A percentile compares a stretch with the other conserved stretches of the same genome.
Evolutionary conservation across 805 yeast species (phyloP).

Genomic region (Pichia cabralensis): DNA sequence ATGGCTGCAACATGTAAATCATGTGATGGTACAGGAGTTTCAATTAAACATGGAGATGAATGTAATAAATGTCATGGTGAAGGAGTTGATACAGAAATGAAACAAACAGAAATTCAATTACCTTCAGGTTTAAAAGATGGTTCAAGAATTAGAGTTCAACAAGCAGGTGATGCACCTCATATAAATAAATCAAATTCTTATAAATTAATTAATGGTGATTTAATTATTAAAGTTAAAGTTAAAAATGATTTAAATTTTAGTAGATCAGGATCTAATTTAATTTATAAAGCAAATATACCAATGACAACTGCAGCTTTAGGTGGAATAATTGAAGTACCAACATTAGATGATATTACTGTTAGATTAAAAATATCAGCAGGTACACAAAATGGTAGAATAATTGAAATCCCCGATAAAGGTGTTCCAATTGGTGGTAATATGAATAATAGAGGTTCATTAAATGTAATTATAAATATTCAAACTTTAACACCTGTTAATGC

Average conservation of each 20-base stretch:
- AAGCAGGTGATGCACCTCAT: conserved; percentile 86
- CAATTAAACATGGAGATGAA: conserved; percentile 52
- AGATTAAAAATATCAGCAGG: conserved; percentile 79
- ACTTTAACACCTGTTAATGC: conserved; percentile 69
- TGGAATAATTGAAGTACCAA: conserved; percentile 84
- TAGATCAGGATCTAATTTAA: conserved; percentile 56
- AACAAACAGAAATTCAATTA: conserved; percentile 69
- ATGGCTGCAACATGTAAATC: conserved; percentile 87
- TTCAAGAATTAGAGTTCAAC: conserved; percentile 69
- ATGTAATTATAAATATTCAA: conserved; percentile 60
- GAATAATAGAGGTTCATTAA: conserved; percentile 61
- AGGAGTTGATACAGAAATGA: conserved; percentile 63
- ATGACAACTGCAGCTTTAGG: conserved; percentile 97
- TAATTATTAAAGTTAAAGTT: conserved; percentile 73
- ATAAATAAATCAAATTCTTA: conserved; percentile 65
- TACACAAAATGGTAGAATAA: conserved; percentile 63
- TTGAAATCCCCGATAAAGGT: conserved; percentile 80
- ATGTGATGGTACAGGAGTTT: conserved; percentile 86
- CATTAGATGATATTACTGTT: conserved; percentile 62
- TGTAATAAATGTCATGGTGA: conserved; percentile 82
- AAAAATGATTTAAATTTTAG: conserved; percentile 62
- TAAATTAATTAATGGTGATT: conserved; percentile 71
- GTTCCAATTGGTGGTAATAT: conserved; percentile 49
- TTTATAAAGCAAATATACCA: conserved; percentile 59
- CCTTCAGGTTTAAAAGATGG: conserved; percentile 90